Percentiles rank a stretch among this genome's conserved stretches.
These are phyloP conservation scores for Albugo laibachii DNA, from an alignment of 352 stramenopile genomes.

Conservation along the genomic window DNA sequence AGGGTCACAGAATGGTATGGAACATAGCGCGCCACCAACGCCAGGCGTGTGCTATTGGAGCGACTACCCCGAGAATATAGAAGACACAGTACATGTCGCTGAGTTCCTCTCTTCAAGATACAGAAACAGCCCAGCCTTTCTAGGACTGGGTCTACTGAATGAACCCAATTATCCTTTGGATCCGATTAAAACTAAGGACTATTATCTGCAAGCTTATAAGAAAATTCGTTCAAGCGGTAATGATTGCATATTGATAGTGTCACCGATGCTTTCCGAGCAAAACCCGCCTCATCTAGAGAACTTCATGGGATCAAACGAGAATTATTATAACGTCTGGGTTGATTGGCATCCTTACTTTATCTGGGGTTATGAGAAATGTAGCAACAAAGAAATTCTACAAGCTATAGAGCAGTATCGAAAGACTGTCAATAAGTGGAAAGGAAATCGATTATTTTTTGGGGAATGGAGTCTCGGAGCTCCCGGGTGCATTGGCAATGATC, in stretches of 20 bases:
- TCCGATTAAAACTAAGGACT: slow-evolving; percentile 6
- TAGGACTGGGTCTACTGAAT: slow-evolving; percentile 32
- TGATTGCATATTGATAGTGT: slow-evolving; percentile 7
- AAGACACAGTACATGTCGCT: slow-evolving; percentile 10
- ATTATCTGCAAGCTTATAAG: slow-evolving; percentile 3
- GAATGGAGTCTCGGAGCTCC: slow-evolving; percentile 8
- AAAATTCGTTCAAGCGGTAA: neutral
- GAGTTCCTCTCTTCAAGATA: slow-evolving; percentile 17
- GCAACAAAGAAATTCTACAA: slow-evolving; percentile 3
- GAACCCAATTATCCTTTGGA: slow-evolving; percentile 13
- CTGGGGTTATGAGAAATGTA: slow-evolving; percentile 1
- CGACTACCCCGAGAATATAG: slow-evolving; percentile 7
- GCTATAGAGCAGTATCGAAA: neutral
- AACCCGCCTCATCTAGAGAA: slow-evolving; percentile 6
- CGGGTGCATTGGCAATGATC: slow-evolving; percentile 3
- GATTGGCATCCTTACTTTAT: slow-evolving; percentile 14
- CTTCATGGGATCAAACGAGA: neutral
- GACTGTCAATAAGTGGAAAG: slow-evolving; percentile 9
- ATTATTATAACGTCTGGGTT: slow-evolving; percentile 12
- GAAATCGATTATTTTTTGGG: slow-evolving; percentile 9
- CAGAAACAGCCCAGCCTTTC: slow-evolving; percentile 19
- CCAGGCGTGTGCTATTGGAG: slow-evolving; percentile 8
- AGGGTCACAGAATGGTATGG: slow-evolving; percentile 33
- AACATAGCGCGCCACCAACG: slow-evolving; percentile 17
- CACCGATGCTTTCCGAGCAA: slow-evolving; percentile 20